phyloP scores from a whole-genome alignment of 2,329 filamentous ascomycete species.

The Xylariaceae sp. region DNA sequence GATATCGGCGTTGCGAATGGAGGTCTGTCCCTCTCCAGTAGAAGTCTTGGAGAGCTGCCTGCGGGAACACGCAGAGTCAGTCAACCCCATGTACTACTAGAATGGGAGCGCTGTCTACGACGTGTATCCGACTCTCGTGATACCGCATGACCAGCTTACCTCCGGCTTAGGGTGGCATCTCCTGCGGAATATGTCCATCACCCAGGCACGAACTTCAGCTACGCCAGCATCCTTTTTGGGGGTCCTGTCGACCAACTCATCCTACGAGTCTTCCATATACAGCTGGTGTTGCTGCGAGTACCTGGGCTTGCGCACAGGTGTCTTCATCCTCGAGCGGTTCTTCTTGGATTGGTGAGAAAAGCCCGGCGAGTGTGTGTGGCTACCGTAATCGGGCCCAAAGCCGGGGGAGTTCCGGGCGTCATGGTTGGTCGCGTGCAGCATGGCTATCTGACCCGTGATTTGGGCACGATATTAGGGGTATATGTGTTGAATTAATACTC shows the following conservation, averaged over 20 bases:
- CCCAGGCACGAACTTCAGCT: conserved; percentile 22
- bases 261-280: conserved; percentile 19
- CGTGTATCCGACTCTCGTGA: not conserved
- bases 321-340: not conserved
- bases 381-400: not conserved
- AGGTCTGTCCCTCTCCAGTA: conserved; percentile 24
- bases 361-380: conserved; percentile 7
- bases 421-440: not conserved
- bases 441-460: not conserved
- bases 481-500: not conserved
- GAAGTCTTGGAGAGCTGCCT: conserved; percentile 15
- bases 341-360: conserved; percentile 8
- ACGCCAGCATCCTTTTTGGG: conserved; percentile 21
- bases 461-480: not conserved
- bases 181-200: conserved; percentile 23
- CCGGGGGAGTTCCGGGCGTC: not conserved
- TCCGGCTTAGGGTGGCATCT: conserved; percentile 24
- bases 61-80: not conserved
- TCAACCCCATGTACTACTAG: not conserved
- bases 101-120: too few species aligned
- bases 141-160: conserved; percentile 7
- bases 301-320: conserved; percentile 10
- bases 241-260: conserved; percentile 21
- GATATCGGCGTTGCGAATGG: conserved; percentile 20
- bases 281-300: conserved; percentile 14